A percentile compares a stretch with the other conserved stretches of the same genome.
phyloP scores from a whole-genome alignment of 176 grass and related monocot genomes.

The Avena atlantica region DNA sequence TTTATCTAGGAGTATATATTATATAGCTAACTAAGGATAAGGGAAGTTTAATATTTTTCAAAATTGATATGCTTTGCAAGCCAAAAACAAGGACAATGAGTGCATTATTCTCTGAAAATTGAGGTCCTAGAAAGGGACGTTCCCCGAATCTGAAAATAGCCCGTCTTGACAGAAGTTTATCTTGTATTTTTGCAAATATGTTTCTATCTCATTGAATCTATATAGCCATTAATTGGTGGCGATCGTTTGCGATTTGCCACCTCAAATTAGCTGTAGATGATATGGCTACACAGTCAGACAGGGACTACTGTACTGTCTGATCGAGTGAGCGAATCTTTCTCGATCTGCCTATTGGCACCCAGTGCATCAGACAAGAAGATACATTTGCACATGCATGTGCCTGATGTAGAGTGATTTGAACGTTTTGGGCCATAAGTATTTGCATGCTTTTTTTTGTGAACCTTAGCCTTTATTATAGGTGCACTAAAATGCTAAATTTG shows the following conservation, averaged over 20 bases:
- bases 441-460: background rate
- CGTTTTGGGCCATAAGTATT: background rate
- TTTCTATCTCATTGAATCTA: conserved; percentile 22
- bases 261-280: conserved; percentile 30
- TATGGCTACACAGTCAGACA: background rate
- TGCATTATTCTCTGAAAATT: background rate
- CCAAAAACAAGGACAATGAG: background rate
- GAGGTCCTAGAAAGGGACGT: conserved; percentile 35
- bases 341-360: conserved; percentile 39
- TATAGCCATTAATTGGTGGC: conserved; percentile 1
- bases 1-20: background rate
- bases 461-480: background rate
- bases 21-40: conserved; percentile 8
- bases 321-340: conserved; percentile 34
- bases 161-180: conserved; percentile 9
- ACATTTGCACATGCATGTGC: conserved; percentile 48
- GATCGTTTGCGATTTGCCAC: conserved; percentile 43
- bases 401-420: conserved; percentile 16
- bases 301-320: conserved; percentile 29
- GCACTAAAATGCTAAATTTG: conserved; percentile 29
- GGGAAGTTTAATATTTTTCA: background rate
- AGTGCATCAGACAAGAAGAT: conserved; percentile 22
- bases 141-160: conserved; percentile 19
- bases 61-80: background rate
- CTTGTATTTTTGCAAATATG: conserved; percentile 36